phyloP scores from a whole-genome alignment of 1,284 basidiomycete species.

The Microstroma glucosiphilum region DNA sequence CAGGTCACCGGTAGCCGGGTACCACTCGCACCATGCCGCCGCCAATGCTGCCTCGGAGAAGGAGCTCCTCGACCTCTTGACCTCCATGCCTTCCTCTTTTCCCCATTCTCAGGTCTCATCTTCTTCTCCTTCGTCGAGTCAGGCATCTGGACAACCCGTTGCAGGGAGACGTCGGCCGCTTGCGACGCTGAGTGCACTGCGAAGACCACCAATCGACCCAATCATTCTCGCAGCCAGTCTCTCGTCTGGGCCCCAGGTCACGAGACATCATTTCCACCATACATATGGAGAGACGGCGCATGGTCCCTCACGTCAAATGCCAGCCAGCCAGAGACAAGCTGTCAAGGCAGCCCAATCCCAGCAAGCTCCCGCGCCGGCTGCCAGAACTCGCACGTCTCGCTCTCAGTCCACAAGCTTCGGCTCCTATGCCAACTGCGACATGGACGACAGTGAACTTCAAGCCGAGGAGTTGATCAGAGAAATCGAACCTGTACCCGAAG shows the following conservation, averaged over 20 bases:
- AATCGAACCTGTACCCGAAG: constrained; percentile 3
- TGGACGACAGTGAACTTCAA: constrained; percentile 9
- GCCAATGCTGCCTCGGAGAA: not conserved
- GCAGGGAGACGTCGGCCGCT: constrained; percentile 19
- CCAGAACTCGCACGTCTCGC: not conserved
- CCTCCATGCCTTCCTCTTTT: constrained; percentile 26
- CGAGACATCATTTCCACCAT: constrained; percentile 46
- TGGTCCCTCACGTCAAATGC: constrained; percentile 37
- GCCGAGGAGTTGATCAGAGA: not conserved
- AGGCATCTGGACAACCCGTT: not conserved
- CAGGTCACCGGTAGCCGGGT: too few species aligned
- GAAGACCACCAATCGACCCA: constrained; percentile 45
- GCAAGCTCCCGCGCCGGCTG: not conserved
- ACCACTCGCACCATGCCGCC: too few species aligned
- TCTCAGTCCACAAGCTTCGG: constrained; percentile 18
- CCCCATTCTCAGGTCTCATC: constrained; percentile 11
- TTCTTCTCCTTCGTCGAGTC: not conserved
- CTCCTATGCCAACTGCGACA: constrained; percentile 37
- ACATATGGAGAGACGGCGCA: constrained; percentile 26
- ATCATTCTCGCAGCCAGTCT: constrained; percentile 44
- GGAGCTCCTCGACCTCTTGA: constrained; percentile 35
- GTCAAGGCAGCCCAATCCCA: not conserved
- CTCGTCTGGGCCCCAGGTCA: constrained; percentile 41
- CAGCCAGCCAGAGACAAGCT: constrained; percentile 22
- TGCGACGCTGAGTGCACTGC: constrained; percentile 39